Base-by-base conservation (phyloP, 148 eudicot species). In the Fagopyrum tataricum region DNA sequence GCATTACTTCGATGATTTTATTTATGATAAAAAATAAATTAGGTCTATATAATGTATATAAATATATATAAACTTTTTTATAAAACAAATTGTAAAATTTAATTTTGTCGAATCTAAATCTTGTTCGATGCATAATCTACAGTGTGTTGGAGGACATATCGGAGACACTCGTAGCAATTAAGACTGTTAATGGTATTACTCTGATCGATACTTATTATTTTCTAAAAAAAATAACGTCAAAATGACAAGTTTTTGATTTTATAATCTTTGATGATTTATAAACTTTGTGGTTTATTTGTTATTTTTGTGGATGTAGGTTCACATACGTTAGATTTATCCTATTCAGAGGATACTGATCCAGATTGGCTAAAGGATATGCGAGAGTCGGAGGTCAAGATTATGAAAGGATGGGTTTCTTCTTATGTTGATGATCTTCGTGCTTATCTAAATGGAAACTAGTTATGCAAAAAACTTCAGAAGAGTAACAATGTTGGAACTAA, bases 91-190 rank as follows among this genome's bases (percentile, higher is more conserved):
- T n/a, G n/a, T n/a, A n/a, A n/a, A n/a, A n/a, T n/a, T n/a, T n/a
- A n/a, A n/a, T n/a, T n/a, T n/a, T n/a, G n/a, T n/a, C n/a, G n/a
- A n/a, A n/a, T n/a, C n/a, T n/a, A n/a, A n/a, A n/a, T 26, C 31
- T 26, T 26, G 31, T 26, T 26, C 2, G 31, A 26, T 55, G 10
- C 26, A 17, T 17, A 2, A 24, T 59, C 1, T 37, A 18, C 68
- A 62, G 68, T 62, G 68, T 62, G 68, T 62, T 62, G 26, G 26
- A 62, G 18, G 14, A 18, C 68, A 62, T 62, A 62, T 62, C 68
- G 15, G 68, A 62, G 18, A 62, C 68, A 37, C 68, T 62, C 8
- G 43, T 62, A 62, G 68, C 68, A 5, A 6, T 62, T 37, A 62
- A 62, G 43, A 31, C 68, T 62, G 6, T 7, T 37, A 13, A 31